Conservation (phyloP, 2,329 filamentous ascomycete species). For the Xylariomycetidae sp. region DNA sequence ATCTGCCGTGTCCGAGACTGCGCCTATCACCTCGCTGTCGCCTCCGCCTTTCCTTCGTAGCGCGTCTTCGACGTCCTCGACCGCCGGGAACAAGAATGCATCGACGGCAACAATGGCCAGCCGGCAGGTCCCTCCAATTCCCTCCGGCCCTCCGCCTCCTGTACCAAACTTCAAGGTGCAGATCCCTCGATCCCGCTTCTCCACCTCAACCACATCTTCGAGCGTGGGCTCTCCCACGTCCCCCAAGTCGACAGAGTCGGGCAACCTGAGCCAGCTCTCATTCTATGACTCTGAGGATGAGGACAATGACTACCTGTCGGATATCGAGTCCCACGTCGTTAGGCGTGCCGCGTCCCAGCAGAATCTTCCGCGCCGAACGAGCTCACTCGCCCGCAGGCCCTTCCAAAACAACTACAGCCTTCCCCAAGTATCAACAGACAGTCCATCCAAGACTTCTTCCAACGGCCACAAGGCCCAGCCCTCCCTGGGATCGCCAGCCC, state of each 20-base stretch:
- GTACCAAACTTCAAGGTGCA: slow-evolving; percentile 11
- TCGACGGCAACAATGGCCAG: slow-evolving; percentile 14
- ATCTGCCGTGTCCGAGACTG: slow-evolving; percentile 39
- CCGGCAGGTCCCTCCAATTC: slow-evolving; percentile 11
- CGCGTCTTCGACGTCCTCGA: slow-evolving; percentile 23
- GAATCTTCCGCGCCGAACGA: too few species aligned
- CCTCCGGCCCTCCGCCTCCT: slow-evolving; percentile 2
- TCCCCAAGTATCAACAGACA: slow-evolving; percentile 29
- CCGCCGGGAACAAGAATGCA: slow-evolving; percentile 12
- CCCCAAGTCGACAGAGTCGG: slow-evolving; percentile 28
- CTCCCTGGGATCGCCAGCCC: slow-evolving; percentile 23
- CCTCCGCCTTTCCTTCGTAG: slow-evolving; percentile 45
- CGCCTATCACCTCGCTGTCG: slow-evolving; percentile 42
- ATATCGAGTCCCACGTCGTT: too few species aligned
- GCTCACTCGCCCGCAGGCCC: slow-evolving; percentile 9
- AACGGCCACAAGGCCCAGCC: slow-evolving; percentile 5
- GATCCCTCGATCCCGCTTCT: slow-evolving; percentile 22
- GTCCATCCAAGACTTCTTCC: slow-evolving; percentile 14
- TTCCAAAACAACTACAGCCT: slow-evolving; percentile 41
- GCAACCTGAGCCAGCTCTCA: slow-evolving; percentile 33
- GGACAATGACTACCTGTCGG: slow-evolving; percentile 25
- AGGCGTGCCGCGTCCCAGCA: too few species aligned
- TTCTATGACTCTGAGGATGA: slow-evolving; percentile 43
- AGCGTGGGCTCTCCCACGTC: slow-evolving; percentile 29
- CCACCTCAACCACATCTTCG: slow-evolving; percentile 22